Evolutionary conservation across 192 early-diverging fungal genomes (phyloP).

Genomic region (Rhizophagus sp.): DNA sequence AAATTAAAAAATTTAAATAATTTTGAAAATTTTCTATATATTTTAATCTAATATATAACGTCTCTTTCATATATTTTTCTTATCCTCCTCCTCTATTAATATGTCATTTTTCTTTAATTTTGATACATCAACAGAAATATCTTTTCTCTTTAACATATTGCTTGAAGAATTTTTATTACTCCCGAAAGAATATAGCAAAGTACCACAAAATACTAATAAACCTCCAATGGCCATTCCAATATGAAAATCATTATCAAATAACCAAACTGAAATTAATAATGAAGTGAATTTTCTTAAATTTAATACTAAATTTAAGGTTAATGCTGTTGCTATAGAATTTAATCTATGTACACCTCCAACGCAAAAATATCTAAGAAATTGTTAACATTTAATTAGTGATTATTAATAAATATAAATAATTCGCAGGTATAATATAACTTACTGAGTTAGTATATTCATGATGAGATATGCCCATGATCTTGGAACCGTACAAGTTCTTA

Average conservation of each 20-base stretch:
- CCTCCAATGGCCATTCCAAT: slow-evolving; percentile 65
- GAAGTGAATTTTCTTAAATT: slow-evolving; percentile 86
- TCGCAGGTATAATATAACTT: slow-evolving; percentile 27
- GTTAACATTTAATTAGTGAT: not conserved
- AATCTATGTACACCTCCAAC: slow-evolving; percentile 85
- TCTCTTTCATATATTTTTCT: no score
- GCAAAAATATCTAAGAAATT: slow-evolving; percentile 66
- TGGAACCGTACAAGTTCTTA: slow-evolving; percentile 52
- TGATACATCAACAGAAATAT: no score
- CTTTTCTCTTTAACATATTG: not conserved
- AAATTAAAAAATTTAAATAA: no score
- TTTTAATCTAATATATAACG: no score
- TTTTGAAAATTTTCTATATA: no score
- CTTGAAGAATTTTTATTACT: not conserved
- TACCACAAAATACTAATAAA: slow-evolving; percentile 79
- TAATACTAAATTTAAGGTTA: slow-evolving; percentile 86
- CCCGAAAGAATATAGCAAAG: slow-evolving; percentile 63
- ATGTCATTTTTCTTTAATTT: no score
- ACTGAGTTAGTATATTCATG: slow-evolving; percentile 80
- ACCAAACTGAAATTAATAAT: slow-evolving; percentile 72
- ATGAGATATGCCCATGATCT: slow-evolving; percentile 70
- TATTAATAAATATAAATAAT: slow-evolving; percentile 16
- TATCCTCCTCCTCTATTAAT: no score
- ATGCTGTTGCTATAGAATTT: slow-evolving; percentile 72
- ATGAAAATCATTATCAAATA: slow-evolving; percentile 80